These are phyloP conservation scores for Suillus subalutaceus DNA, from an alignment of 768 basidiomycete species.

Conservation along the genomic window DNA sequence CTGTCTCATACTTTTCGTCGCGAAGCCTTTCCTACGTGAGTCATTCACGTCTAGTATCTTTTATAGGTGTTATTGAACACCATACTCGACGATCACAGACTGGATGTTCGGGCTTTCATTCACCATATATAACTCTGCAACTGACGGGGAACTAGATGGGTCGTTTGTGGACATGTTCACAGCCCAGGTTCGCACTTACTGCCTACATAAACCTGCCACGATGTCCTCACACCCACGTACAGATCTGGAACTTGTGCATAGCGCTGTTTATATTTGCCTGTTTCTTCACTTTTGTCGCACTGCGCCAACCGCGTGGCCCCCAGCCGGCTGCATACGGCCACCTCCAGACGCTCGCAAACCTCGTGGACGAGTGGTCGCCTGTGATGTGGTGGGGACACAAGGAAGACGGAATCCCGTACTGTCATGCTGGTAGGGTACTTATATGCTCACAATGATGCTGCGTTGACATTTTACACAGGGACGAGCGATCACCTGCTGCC, in stretches of 20 bases:
- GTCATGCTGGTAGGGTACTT: constrained; percentile 10
- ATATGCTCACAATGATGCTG: constrained; percentile 2
- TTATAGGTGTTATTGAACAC: not conserved
- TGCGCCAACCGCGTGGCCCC: constrained; percentile 9
- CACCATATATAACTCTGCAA: constrained; percentile 19
- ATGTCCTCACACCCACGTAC: not conserved
- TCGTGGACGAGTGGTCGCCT: constrained; percentile 24
- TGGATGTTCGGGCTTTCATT: constrained; percentile 37
- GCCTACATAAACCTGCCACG: not conserved
- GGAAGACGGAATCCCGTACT: constrained; percentile 13
- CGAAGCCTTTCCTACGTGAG: constrained; percentile 33
- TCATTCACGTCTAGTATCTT: not conserved
- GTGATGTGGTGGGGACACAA: constrained; percentile 28
- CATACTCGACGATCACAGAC: constrained; percentile 16
- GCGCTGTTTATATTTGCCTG: constrained; percentile 26
- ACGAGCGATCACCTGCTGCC: not conserved
- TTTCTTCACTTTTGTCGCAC: constrained; percentile 15
- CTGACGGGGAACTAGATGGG: constrained; percentile 13
- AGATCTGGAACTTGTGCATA: constrained; percentile 32
- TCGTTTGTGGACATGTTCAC: constrained; percentile 30
- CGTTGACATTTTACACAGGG: constrained; percentile 2
- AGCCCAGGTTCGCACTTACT: constrained; percentile 21
- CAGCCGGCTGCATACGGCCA: constrained; percentile 23
- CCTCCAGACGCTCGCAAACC: constrained; percentile 21
- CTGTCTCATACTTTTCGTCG: constrained; percentile 18